Percentiles rank a stretch among this genome's conserved stretches.
Conservation (phyloP, 257 asterid species). For the Buddleja alternifolia region DNA sequence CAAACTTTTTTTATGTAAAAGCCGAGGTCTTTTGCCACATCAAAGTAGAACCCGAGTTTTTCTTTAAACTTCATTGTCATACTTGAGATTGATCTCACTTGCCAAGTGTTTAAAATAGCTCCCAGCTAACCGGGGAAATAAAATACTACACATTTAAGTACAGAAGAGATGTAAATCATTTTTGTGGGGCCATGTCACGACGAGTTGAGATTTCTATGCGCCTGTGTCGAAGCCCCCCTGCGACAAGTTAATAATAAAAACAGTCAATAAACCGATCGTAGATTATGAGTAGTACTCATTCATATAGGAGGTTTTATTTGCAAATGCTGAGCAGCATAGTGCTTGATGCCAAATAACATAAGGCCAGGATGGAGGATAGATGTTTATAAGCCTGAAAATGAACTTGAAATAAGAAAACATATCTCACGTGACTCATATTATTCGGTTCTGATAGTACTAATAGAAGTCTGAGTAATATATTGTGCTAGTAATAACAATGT, state of each 20-base stretch:
- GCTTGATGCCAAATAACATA: too few species aligned
- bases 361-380: too few species aligned
- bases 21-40: too few species aligned
- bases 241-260: slow-evolving; percentile 19
- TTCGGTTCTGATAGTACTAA: too few species aligned
- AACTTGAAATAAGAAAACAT: too few species aligned
- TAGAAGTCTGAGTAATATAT: too few species aligned
- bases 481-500: too few species aligned
- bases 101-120: not conserved
- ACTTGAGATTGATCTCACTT: not conserved
- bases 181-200: slow-evolving; percentile 31
- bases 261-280: not conserved
- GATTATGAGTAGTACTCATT: not conserved
- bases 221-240: slow-evolving; percentile 59
- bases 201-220: slow-evolving; percentile 39
- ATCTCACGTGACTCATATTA: too few species aligned
- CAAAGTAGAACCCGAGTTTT: too few species aligned
- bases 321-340: too few species aligned
- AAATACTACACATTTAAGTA: not conserved
- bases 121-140: not conserved
- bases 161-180: slow-evolving; percentile 30
- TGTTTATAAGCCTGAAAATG: not conserved
- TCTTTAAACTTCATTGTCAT: not conserved
- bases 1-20: too few species aligned
- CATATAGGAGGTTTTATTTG: not conserved